These are phyloP conservation scores for Coffea canephora DNA, from an alignment of 257 asterid genomes.

Conservation along the genomic window DNA sequence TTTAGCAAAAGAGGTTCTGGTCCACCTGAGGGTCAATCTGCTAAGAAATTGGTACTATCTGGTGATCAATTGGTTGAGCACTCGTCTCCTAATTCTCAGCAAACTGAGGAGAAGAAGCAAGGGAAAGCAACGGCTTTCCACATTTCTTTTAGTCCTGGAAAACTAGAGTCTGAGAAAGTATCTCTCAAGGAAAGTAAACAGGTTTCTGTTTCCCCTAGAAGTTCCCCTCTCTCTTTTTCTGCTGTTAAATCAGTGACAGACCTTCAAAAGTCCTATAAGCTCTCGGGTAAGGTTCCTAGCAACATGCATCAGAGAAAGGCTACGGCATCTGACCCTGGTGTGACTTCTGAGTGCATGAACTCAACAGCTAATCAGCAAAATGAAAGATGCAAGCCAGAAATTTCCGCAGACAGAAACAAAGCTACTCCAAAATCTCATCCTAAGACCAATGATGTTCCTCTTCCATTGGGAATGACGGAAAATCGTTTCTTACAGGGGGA, in stretches of 20 bases:
- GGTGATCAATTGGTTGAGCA: slow-evolving; percentile 35
- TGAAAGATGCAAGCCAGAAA: slow-evolving; percentile 51
- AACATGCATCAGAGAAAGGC: slow-evolving; percentile 45
- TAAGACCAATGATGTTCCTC: slow-evolving; percentile 38
- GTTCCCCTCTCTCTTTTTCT: slow-evolving; percentile 39
- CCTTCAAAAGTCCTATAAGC: slow-evolving; percentile 40
- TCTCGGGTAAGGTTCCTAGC: slow-evolving; percentile 37
- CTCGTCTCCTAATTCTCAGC: slow-evolving; percentile 39
- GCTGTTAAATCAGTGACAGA: slow-evolving; percentile 40
- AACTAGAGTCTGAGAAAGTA: slow-evolving; percentile 38
- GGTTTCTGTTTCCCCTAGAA: slow-evolving; percentile 47
- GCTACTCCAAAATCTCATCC: slow-evolving; percentile 46
- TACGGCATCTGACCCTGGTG: slow-evolving; percentile 27
- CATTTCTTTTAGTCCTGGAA: slow-evolving; percentile 36
- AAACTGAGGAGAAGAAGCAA: slow-evolving; percentile 42
- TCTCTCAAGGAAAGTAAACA: slow-evolving; percentile 42
- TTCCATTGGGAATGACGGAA: slow-evolving; percentile 42
- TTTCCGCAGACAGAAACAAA: slow-evolving; percentile 52
- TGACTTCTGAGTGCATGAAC: slow-evolving; percentile 37
- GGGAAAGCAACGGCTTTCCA: slow-evolving; percentile 34
- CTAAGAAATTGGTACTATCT: slow-evolving; percentile 45
- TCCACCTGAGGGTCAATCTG: slow-evolving; percentile 31
- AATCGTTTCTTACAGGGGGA: slow-evolving; percentile 38
- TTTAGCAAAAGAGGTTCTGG: slow-evolving; percentile 33
- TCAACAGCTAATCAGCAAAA: slow-evolving; percentile 39